These are phyloP conservation scores for Aspergillus bridgeri DNA, from an alignment of 495 filamentous ascomycete species.

Conservation along the genomic window DNA sequence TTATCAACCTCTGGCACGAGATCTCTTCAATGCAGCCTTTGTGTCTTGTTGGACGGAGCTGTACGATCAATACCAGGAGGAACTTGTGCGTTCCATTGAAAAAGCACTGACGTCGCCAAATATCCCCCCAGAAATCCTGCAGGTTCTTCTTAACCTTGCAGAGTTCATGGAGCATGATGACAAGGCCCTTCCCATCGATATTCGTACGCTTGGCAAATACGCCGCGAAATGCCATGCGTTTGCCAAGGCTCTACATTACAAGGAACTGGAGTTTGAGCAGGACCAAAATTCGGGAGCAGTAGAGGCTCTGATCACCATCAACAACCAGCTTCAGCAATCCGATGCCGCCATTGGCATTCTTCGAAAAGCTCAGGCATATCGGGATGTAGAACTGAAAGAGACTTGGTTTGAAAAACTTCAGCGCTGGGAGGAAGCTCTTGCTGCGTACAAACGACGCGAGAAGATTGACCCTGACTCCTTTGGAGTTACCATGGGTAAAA, in stretches of 20 bases:
- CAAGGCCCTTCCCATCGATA: conserved; percentile 96
- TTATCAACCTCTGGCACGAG: conserved; percentile 86
- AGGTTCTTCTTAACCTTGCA: conserved; percentile 90
- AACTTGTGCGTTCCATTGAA: conserved; percentile 91
- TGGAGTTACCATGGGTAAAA: conserved; percentile 97
- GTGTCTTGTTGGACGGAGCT: conserved; percentile 98
- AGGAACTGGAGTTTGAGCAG: conserved; percentile 95
- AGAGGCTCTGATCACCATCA: conserved; percentile 95
- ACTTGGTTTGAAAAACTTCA: conserved; percentile 99
- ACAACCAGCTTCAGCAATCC: conserved; percentile 96
- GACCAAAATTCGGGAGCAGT: conserved; percentile 95
- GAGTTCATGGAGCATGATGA: conserved; percentile 99
- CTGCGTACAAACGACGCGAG: conserved; percentile 80
- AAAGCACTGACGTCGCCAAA: conserved; percentile 87
- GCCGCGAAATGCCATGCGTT: conserved; percentile 95
- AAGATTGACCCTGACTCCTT: conserved; percentile 69
- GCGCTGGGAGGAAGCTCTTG: conserved; percentile 96
- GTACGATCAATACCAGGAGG: conserved; percentile 92
- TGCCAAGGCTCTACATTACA: conserved; percentile 97
- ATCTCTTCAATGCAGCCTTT: conserved; percentile 97
- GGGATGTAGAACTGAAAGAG: conserved; percentile 90
- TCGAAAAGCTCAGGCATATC: conserved; percentile 88
- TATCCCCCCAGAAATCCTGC: conserved; percentile 91
- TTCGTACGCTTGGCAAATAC: conserved; percentile 85
- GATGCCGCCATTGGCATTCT: conserved; percentile 97